Evolutionary conservation across 2,329 filamentous ascomycete species (phyloP), one percentile per base, ranked within the genome.

Genomic region (Drechslerella dactyloides): DNA sequence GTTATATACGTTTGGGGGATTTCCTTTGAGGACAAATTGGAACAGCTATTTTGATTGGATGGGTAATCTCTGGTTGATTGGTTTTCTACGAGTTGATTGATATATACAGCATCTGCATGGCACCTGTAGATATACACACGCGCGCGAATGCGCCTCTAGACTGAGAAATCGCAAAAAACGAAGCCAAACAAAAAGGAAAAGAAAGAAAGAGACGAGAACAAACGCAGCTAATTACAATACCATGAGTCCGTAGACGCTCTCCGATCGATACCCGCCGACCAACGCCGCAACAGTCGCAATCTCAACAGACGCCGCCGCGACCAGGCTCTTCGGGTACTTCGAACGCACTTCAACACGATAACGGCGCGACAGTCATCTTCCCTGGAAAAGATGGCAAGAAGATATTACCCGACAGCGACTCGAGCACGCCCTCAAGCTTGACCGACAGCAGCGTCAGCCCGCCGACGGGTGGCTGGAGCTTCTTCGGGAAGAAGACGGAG

Each of bases 371-470:
- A 17, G 19, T 69, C 24, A 69, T 69, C 11, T 69, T 69, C 30
- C 53, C 65, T 21, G 65, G 65, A n/a, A 62, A 61, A 17, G 62
- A 51, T 50, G 24, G 24, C 7, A 56, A 56, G 37, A 11, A 62
- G 33, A 21, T 3, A 44, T 19, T 8, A 44, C 27, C 8, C 11
- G 57, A 69, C 19, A 57, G 48, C 42, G 64, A 69, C 23, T 69
- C 64, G 44, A 50, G 24, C 17, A 69, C 57, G 19, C 56, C 48
- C 44, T 42, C 40, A 15, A 69, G 65, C 24, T 52, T 62, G 27
- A 69, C 65, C 2, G 65, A 69, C 30, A 69, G 65, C 44, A 69
- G 65, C n/a, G 35, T 69, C 37, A 69, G 65, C 17, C 65, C 65
- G 6, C 27, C 42, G 19, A 48, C 42, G n/a, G 37, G 52, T 58